These are phyloP conservation scores for Podaxis mareebaensis DNA, from an alignment of 768 basidiomycete species.

Conservation along the genomic window DNA sequence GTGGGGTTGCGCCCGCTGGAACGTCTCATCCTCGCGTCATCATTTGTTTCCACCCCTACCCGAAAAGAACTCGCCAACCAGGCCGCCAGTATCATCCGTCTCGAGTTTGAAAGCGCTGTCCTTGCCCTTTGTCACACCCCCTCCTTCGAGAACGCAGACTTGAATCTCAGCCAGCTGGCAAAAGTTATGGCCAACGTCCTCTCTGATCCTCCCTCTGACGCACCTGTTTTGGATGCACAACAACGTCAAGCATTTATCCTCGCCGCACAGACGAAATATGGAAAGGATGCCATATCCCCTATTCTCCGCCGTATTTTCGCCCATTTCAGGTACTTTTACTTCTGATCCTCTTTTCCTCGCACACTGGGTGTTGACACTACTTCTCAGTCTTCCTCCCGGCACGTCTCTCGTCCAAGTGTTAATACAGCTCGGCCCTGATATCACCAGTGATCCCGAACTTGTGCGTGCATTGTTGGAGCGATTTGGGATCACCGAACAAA, in stretches of 20 bases:
- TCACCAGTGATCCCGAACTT: constrained; percentile 72
- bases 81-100: constrained; percentile 67
- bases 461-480: constrained; percentile 69
- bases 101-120: constrained; percentile 79
- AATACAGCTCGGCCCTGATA: constrained; percentile 76
- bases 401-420: constrained; percentile 75
- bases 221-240: constrained; percentile 66
- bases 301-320: constrained; percentile 76
- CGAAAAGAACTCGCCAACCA: constrained; percentile 60
- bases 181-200: constrained; percentile 83
- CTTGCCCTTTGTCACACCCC: constrained; percentile 76
- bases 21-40: constrained; percentile 72
- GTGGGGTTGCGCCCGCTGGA: constrained; percentile 80
- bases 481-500: constrained; percentile 72
- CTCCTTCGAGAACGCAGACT: constrained; percentile 80
- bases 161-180: constrained; percentile 70
- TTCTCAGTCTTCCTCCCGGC: constrained; percentile 59
- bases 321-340: constrained; percentile 59
- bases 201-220: constrained; percentile 65
- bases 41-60: constrained; percentile 64
- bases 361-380: constrained; percentile 8
- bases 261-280: constrained; percentile 79
- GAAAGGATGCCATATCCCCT: constrained; percentile 71
- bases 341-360: constrained; percentile 17
- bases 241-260: constrained; percentile 77